A percentile compares a stretch with the other conserved stretches of the same genome.
Evolutionary conservation across 2,329 filamentous ascomycete species (phyloP).

Genomic region (Capronia coronata): DNA sequence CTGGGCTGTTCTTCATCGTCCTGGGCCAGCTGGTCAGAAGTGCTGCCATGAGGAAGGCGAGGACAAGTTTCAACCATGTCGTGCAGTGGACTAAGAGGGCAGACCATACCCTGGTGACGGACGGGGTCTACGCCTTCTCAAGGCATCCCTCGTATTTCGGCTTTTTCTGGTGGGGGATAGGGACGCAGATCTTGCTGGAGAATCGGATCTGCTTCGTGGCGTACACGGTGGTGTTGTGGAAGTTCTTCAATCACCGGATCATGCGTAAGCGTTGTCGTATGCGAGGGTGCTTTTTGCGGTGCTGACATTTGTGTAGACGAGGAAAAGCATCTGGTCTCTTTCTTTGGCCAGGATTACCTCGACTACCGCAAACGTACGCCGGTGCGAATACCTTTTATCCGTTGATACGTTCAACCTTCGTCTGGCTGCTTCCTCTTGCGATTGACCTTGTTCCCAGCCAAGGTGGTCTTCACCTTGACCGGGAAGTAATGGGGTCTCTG

Average conservation of each 20-base stretch:
- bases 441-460: conserved; percentile 6
- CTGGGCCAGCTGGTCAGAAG: conserved; percentile 70
- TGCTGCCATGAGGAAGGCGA: conserved; percentile 83
- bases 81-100: conserved; percentile 64
- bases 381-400: conserved; percentile 75
- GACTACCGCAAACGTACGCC: conserved; percentile 64
- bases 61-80: conserved; percentile 79
- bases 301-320: conserved; percentile 50
- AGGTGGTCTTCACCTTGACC: conserved; percentile 16
- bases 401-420: conserved; percentile 27
- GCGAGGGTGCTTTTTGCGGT: conserved; percentile 3
- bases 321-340: conserved; percentile 67
- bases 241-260: conserved; percentile 73
- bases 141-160: conserved; percentile 94
- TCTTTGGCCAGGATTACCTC: conserved; percentile 79
- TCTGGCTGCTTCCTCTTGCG: conserved; percentile 11
- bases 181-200: conserved; percentile 82
- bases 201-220: conserved; percentile 71
- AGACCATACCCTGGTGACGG: conserved; percentile 73
- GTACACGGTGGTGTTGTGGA: conserved; percentile 72
- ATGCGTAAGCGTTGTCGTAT: conserved; percentile 46
- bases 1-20: conserved; percentile 58
- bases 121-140: conserved; percentile 67
- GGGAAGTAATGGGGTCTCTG: conserved; percentile 13
- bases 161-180: conserved; percentile 98